Base-by-base conservation (phyloP, 129 eudicot genomes). In the carrot (Daucus carota) region DNA sequence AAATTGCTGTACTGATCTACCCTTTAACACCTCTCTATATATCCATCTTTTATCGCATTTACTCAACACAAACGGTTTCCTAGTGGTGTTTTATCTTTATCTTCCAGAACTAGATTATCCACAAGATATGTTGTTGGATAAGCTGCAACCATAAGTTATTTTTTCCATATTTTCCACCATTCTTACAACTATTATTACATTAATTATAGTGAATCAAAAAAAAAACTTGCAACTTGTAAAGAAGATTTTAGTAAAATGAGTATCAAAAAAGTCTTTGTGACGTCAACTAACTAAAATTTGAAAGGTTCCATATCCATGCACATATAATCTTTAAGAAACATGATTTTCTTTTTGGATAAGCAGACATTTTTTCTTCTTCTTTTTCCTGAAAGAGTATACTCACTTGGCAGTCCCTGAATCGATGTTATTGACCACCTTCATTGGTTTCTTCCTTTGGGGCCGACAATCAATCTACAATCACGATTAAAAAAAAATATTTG, bases 341-440 rank as follows among this genome's bases (percentile, higher is more conserved):
- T 36, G 73, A 68, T 1, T 22, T 54, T 54, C 13, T 2, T 54
- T 54, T 54, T 8, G 28, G 14, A 54, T 52, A 54, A 22, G 14
- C 28, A 54, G 63, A 9, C 6, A 17, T 1, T n/a, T 71, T 14
- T n/a, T 34, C n/a, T n/a, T n/a, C n/a, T n/a, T n/a, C n/a, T n/a
- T 15, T 11, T 15, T 7, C 18, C 20, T 40, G 31, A 74, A 54
- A 24, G 31, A 72, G 54, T 46, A 68, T 44, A 83, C 94, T 92
- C 86, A 92, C 98, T 65, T 92, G 78, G 94, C 93, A 74, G 86
- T 92, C 38, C 94, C 98, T 34, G 75, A 85, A 85, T 86, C 90
- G 73, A 83, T 76, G 77, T 88, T 87, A 36, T 90, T 89, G 72
- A 90, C 94, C 72, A 88, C 84, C 80, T 93, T 83, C 60, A 92